Evolutionary conservation across 2,329 filamentous ascomycete genomes (phyloP).

Genomic region (Grosmannia serpens): DNA sequence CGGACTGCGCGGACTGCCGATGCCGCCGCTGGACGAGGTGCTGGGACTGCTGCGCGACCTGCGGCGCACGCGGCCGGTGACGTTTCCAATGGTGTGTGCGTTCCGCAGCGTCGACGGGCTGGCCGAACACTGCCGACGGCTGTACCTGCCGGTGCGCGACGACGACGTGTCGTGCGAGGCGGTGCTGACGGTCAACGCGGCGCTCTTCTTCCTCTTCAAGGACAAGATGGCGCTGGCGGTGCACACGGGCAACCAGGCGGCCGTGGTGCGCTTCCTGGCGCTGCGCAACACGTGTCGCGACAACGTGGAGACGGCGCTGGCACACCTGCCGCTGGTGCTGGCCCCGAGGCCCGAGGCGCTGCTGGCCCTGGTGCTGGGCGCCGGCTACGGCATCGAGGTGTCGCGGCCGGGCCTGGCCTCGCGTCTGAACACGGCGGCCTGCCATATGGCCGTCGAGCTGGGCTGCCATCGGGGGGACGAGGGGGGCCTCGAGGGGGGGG

Average conservation of each 20-base stretch:
- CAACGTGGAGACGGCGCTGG: conserved; percentile 8
- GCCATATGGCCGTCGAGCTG: conserved; percentile 48
- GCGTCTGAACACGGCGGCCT: conserved; percentile 46
- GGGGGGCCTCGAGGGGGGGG: neutral
- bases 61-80: neutral
- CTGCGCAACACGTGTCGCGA: conserved; percentile 19
- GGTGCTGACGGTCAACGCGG: conserved; percentile 21
- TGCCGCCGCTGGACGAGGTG: neutral
- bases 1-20: neutral
- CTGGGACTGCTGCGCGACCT: neutral
- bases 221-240: conserved; percentile 25
- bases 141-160: neutral
- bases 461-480: conserved; percentile 36
- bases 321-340: conserved; percentile 40
- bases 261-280: conserved; percentile 21
- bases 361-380: conserved; percentile 43
- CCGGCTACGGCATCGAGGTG: conserved; percentile 48
- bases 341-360: conserved; percentile 42
- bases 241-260: conserved; percentile 16
- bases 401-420: conserved; percentile 52
- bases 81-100: conserved; percentile 3
- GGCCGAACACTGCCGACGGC: neutral
- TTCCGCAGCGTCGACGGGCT: neutral
- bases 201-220: conserved; percentile 37
- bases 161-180: neutral